Evolutionary conservation across 805 yeast genomes (phyloP).

Genomic region (Debaryomyces prosopidis): DNA sequence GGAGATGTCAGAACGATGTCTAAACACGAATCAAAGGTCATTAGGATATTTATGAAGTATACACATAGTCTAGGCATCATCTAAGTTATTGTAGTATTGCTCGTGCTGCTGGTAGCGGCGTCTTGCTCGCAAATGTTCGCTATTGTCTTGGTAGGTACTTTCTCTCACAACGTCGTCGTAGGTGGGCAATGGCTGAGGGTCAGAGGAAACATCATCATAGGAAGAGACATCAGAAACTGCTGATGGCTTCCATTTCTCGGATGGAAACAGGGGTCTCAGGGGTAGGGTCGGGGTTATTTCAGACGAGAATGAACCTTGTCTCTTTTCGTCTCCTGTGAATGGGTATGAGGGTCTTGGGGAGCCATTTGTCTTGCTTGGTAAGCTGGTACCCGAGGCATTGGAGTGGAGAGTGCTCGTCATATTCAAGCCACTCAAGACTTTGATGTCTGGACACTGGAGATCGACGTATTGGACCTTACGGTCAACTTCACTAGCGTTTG

Average conservation of each 20-base stretch:
- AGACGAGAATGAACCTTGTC: neutral
- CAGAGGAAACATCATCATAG: neutral
- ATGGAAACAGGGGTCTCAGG: slow-evolving; percentile 2
- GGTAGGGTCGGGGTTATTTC: neutral
- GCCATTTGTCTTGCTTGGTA: slow-evolving; percentile 7
- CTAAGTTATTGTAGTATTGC: slow-evolving; percentile 23
- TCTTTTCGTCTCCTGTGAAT: neutral
- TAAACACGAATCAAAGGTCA: no score
- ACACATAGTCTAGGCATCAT: slow-evolving; percentile 4
- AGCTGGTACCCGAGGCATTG: slow-evolving; percentile 23
- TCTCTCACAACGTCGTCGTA: slow-evolving; percentile 39
- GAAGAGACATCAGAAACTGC: neutral
- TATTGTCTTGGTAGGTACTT: slow-evolving; percentile 26
- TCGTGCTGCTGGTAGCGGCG: slow-evolving; percentile 34
- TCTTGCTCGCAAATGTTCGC: slow-evolving; percentile 34
- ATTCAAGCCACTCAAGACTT: slow-evolving; percentile 33
- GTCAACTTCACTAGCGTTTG: slow-evolving; percentile 16
- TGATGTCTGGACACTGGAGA: slow-evolving; percentile 30
- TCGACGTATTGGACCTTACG: slow-evolving; percentile 29
- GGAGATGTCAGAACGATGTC: no score
- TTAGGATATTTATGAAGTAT: no score
- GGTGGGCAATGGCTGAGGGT: slow-evolving; percentile 26
- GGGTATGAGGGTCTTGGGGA: neutral
- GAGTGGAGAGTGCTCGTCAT: slow-evolving; percentile 25
- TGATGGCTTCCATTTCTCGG: neutral